Conservation (phyloP, 1,139 yeast genomes). For the Schwanniomyces etchellsii region DNA sequence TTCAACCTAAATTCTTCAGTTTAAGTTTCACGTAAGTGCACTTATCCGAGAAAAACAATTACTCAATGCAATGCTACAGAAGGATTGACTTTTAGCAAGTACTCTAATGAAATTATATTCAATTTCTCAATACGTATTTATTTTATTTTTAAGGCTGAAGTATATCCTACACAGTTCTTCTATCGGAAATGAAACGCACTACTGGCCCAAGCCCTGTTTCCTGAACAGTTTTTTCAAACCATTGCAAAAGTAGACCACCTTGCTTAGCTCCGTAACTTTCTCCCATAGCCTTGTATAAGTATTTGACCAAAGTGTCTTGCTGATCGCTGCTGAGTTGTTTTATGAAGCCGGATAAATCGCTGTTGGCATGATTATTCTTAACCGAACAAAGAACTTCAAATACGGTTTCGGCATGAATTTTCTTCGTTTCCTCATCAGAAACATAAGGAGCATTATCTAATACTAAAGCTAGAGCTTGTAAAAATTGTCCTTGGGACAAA, state of each 20-base stretch:
- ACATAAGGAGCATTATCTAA: slow-evolving; percentile 81
- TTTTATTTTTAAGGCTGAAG: neutral
- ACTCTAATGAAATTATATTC: too few species aligned
- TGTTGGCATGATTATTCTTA: slow-evolving; percentile 47
- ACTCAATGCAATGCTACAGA: too few species aligned
- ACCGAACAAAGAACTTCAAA: slow-evolving; percentile 71
- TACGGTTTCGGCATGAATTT: slow-evolving; percentile 48
- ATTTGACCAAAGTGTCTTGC: slow-evolving; percentile 76
- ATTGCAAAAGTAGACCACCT: slow-evolving; percentile 78
- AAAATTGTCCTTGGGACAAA: slow-evolving; percentile 68
- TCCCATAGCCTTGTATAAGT: slow-evolving; percentile 82
- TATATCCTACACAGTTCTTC: slow-evolving; percentile 64
- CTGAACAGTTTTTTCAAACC: slow-evolving; percentile 91
- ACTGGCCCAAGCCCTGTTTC: slow-evolving; percentile 85
- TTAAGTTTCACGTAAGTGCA: too few species aligned
- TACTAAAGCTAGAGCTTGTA: slow-evolving; percentile 58
- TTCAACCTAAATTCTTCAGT: too few species aligned
- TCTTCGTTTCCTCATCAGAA: slow-evolving; percentile 54
- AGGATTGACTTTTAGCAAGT: too few species aligned
- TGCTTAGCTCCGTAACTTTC: slow-evolving; percentile 73
- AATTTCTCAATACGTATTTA: too few species aligned
- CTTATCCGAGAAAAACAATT: too few species aligned
- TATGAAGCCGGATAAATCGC: slow-evolving; percentile 62
- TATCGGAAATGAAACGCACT: slow-evolving; percentile 78
- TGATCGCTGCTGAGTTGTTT: slow-evolving; percentile 55